Percentiles rank a stretch among this genome's conserved stretches.
These are phyloP conservation scores for Taxillus chinensis DNA, from an alignment of 164 flowering plant species.

Conservation along the genomic window DNA sequence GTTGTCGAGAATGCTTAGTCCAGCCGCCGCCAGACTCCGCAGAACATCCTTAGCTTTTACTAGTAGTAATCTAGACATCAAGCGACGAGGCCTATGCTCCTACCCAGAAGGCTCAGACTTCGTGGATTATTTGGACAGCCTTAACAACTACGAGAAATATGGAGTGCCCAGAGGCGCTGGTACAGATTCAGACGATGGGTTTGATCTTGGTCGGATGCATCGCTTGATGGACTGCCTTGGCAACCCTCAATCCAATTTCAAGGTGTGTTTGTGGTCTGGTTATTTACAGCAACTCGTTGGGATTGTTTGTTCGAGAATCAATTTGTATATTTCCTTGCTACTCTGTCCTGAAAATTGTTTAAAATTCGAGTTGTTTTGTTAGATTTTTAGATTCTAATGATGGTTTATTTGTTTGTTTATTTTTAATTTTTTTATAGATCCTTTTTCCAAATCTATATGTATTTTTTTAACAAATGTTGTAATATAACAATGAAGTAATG, in stretches of 20 bases:
- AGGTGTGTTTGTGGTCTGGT: constrained; percentile 31
- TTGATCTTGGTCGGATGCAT: constrained; percentile 80
- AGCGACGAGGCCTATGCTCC: neutral
- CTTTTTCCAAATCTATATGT: no score
- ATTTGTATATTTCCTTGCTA: no score
- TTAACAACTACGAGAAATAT: constrained; percentile 72
- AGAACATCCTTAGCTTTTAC: neutral
- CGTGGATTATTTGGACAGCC: constrained; percentile 51
- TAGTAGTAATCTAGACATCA: neutral
- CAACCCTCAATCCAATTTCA: constrained; percentile 68
- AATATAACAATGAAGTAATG: no score
- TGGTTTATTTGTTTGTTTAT: no score
- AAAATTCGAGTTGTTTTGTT: no score
- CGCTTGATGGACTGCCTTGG: constrained; percentile 66
- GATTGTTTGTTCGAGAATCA: no score
- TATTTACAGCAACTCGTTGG: no score
- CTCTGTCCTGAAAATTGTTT: no score
- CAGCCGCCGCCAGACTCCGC: neutral
- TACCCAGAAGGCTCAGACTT: constrained; percentile 41
- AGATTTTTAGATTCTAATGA: no score
- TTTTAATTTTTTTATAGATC: no score
- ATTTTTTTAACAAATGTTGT: no score
- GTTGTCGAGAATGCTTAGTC: neutral
- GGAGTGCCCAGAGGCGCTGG: constrained; percentile 89
- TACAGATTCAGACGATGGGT: constrained; percentile 76